phyloP scores from a whole-genome alignment of 805 yeast species.

The Yarrowia hollandica region DNA sequence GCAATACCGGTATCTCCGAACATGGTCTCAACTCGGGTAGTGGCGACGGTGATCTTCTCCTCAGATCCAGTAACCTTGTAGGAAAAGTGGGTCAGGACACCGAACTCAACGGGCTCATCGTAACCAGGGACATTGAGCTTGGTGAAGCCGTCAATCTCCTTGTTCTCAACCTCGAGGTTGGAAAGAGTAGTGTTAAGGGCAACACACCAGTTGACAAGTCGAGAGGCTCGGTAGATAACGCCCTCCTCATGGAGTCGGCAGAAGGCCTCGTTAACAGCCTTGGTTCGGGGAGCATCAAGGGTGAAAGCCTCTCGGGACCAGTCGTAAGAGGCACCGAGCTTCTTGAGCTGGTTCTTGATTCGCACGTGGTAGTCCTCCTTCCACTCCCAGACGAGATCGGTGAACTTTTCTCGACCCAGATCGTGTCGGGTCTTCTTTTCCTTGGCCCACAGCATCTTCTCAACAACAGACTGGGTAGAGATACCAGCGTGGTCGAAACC shows the following conservation, averaged over 20 bases:
- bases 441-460: conserved; percentile 88
- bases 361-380: conserved; percentile 87
- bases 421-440: conserved; percentile 92
- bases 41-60: conserved; percentile 88
- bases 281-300: conserved; percentile 70
- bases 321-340: conserved; percentile 94
- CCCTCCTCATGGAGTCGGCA: conserved; percentile 93
- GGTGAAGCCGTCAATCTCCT: conserved; percentile 81
- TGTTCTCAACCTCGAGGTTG: conserved; percentile 93
- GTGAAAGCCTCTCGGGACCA: conserved; percentile 96
- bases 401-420: conserved; percentile 86
- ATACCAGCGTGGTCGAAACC: conserved; percentile 99
- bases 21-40: conserved; percentile 98
- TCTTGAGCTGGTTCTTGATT: conserved; percentile 79
- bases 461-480: conserved; percentile 97
- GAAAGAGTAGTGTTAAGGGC: conserved; percentile 93
- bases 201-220: conserved; percentile 96
- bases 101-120: conserved; percentile 87
- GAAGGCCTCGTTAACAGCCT: conserved; percentile 87
- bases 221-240: conserved; percentile 86
- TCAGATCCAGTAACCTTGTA: conserved; percentile 83
- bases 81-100: conserved; percentile 94
- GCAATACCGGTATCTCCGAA: conserved; percentile 99
- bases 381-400: conserved; percentile 96
- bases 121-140: conserved; percentile 84